These are phyloP conservation scores for Lentinula lateritia DNA, from an alignment of 768 basidiomycete genomes.

Conservation along the genomic window DNA sequence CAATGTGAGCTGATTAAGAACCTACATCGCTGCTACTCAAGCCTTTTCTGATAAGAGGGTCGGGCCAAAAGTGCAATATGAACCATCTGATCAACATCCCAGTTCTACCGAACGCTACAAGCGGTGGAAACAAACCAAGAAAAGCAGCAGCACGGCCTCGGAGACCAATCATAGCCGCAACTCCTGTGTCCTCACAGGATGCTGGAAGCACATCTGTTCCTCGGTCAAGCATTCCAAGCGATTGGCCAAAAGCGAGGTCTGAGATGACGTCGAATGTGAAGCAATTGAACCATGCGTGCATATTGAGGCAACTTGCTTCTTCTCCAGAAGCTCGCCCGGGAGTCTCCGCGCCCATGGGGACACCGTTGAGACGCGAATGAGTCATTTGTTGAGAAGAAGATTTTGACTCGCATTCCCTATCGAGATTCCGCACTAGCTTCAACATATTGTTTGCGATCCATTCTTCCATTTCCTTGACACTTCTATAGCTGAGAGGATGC, in stretches of 20 bases:
- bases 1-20: neutral
- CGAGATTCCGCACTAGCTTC: neutral
- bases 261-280: constrained; percentile 5
- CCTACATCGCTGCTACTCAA: constrained; percentile 1
- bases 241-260: constrained; percentile 4
- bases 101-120: neutral
- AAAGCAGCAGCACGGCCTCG: constrained; percentile 2
- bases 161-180: constrained; percentile 3
- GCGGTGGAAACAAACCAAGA: neutral
- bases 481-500: neutral
- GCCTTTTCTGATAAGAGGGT: constrained; percentile 1
- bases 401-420: neutral
- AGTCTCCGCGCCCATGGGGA: neutral
- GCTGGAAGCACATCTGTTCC: neutral
- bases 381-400: neutral
- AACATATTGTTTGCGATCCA: neutral
- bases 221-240: constrained; percentile 4
- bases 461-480: constrained; percentile 4
- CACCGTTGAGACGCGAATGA: neutral
- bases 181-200: neutral
- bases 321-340: neutral
- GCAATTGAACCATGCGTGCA: constrained; percentile 4
- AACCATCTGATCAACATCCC: neutral
- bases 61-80: neutral
- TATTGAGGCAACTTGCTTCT: neutral